Evolutionary conservation across 495 filamentous ascomycete species (phyloP).

Genomic region (Podospora pseudopauciseta): DNA sequence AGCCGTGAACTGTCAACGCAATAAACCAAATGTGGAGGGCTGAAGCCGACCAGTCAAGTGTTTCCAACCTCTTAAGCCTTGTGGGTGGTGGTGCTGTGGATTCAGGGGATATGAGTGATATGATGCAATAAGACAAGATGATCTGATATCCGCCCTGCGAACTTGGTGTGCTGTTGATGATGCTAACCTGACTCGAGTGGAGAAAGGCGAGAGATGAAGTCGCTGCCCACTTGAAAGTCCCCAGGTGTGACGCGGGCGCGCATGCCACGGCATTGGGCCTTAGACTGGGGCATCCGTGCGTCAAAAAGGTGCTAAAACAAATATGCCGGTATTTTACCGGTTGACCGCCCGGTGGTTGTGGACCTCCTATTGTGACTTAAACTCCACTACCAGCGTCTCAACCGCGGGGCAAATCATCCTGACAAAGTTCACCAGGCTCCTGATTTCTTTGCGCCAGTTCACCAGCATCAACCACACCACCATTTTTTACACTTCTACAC

Average conservation of each 20-base stretch:
- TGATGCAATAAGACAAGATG: background rate
- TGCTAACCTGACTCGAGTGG: background rate
- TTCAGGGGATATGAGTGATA: background rate
- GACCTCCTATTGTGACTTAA: background rate
- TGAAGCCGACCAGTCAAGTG: conserved; percentile 26
- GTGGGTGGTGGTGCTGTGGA: background rate
- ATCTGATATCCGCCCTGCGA: background rate
- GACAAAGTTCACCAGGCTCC: background rate
- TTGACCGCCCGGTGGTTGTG: conserved; percentile 9
- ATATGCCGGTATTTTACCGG: conserved; percentile 13
- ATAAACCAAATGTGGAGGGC: conserved; percentile 16
- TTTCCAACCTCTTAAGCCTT: background rate
- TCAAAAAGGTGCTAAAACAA: background rate
- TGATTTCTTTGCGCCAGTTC: conserved; percentile 5
- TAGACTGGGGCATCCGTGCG: background rate
- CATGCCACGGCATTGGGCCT: background rate
- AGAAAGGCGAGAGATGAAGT: background rate
- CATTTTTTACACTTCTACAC: background rate
- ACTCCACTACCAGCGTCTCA: background rate
- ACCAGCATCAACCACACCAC: background rate
- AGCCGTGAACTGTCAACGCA: conserved; percentile 11
- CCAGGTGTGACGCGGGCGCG: background rate
- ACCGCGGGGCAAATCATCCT: conserved; percentile 18
- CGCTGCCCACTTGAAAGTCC: background rate
- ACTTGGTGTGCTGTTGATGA: background rate